A percentile compares a stretch with the other conserved stretches of the same genome.
Conservation (phyloP, 352 stramenopile genomes). For the Pythium vanterpoolii region DNA sequence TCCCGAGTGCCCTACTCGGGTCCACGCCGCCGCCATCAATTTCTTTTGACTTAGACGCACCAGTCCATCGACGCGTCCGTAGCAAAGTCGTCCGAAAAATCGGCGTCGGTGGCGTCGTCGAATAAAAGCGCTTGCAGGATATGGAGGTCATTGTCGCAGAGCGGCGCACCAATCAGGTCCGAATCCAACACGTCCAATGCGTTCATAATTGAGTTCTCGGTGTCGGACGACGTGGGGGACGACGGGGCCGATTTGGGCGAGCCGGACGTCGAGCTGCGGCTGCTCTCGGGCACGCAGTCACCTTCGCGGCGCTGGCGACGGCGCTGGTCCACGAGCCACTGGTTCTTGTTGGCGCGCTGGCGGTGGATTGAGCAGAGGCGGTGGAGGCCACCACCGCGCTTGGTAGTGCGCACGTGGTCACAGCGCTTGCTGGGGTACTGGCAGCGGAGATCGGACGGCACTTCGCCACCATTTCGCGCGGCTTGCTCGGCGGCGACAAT, state of each 20-base stretch:
- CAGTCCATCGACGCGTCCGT: too few relatives aligned
- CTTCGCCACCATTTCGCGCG: constrained; percentile 5
- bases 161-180: constrained; percentile 4
- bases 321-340: constrained; percentile 23
- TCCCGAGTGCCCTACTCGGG: too few relatives aligned
- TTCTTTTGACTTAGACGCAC: too few relatives aligned
- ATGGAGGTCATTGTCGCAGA: constrained; percentile 15
- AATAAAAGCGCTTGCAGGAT: constrained; percentile 21
- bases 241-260: not conserved
- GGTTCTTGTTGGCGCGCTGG: constrained; percentile 24
- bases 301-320: constrained; percentile 18
- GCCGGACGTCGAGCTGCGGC: not conserved
- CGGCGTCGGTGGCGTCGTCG: constrained; percentile 11
- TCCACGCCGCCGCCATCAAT: too few relatives aligned
- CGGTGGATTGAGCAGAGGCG: constrained; percentile 14
- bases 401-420: constrained; percentile 13
- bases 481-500: constrained; percentile 13
- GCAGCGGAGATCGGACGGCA: constrained; percentile 3
- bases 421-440: constrained; percentile 17
- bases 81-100: not conserved
- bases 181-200: not conserved
- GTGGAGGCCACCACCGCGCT: constrained; percentile 10
- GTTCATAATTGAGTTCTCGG: constrained; percentile 6
- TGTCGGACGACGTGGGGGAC: not conserved
- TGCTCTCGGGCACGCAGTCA: not conserved